These are phyloP conservation scores for Fusarium zealandicum DNA, from an alignment of 2,329 filamentous ascomycete genomes.

Conservation along the genomic window DNA sequence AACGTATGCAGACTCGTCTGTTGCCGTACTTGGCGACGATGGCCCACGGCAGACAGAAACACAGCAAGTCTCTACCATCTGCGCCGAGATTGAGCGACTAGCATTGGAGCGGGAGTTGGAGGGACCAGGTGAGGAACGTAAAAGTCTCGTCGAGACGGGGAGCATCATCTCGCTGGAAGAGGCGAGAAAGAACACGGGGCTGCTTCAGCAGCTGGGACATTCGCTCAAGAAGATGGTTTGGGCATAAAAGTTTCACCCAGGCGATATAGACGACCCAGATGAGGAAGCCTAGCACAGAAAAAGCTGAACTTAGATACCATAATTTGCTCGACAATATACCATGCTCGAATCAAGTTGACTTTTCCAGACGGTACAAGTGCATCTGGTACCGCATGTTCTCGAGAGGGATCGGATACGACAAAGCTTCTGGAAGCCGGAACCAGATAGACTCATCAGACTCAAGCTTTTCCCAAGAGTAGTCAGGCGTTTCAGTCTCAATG, in stretches of 20 bases:
- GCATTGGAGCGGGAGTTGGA: constrained; percentile 58
- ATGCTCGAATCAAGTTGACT: constrained; percentile 23
- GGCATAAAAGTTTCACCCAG: constrained; percentile 54
- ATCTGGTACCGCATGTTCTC: constrained; percentile 97
- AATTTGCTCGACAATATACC: constrained; percentile 6
- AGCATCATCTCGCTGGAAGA: constrained; percentile 86
- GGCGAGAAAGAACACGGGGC: constrained; percentile 84
- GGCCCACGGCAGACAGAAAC: constrained; percentile 58
- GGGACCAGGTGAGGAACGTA: constrained; percentile 51
- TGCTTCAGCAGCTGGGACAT: constrained; percentile 87
- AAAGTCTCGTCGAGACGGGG: constrained; percentile 60
- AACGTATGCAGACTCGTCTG: constrained; percentile 57
- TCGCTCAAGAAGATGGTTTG: constrained; percentile 94
- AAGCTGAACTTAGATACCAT: constrained; percentile 30
- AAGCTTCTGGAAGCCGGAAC: constrained; percentile 74
- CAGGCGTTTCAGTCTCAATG: constrained; percentile 52
- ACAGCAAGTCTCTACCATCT: constrained; percentile 69
- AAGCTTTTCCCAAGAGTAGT: constrained; percentile 73
- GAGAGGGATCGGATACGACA: constrained; percentile 83
- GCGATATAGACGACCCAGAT: constrained; percentile 12
- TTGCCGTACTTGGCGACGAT: constrained; percentile 58
- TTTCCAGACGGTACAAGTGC: constrained; percentile 71
- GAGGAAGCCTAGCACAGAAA: constrained; percentile 15
- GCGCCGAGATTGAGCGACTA: constrained; percentile 77
- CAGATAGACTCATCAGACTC: constrained; percentile 80